Base-by-base conservation (phyloP, 306 rosid genomes). In the Coriaria nepalensis region DNA sequence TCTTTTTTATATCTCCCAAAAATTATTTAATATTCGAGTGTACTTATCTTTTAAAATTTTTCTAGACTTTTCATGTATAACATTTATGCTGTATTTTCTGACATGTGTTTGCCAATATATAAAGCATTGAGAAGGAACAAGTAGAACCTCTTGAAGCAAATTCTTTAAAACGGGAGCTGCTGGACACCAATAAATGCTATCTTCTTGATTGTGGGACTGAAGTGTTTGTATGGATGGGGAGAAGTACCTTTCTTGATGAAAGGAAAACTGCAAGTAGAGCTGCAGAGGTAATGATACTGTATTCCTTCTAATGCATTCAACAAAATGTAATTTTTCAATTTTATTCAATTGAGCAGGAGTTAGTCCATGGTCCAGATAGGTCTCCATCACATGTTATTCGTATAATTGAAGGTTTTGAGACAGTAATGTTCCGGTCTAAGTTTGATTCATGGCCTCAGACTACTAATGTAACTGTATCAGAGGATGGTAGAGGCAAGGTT, bases 401-500 rank as follows among this genome's bases (percentile, higher is more conserved):
- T 54, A 72, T 92, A 14, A 92, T 92, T 61, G 99, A 92, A 74
- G 99, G 99, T 53, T 92, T 82, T 49, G 99, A 92, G 76, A 82
- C 94, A 0, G 88, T 87, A 39, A 78, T 76, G 94, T 92, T 92
- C 73, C 75, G 57, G 63, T 82, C 93, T 44, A 92, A 86, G 70
- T 92, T 92, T 20, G 82, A 73, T 55, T 82, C 86, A 34, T 92
- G 99, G 99, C 83, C 96, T 50, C 80, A 77, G 68, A 56, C 77
- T 59, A 11, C 74, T 62, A 59, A 80, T 39, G 75, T 66, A 41
- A 59, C 83, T 37, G 77, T 67, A 47, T 60, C 94, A 12, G 99
- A 92, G 75, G 96, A 92, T 68, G 94, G 99, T 39, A 79, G 96
- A 57, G 99, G 99, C 75, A 92, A 77, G 83, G 99, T 92, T 55